These are phyloP conservation scores for Phytopythium aichiense DNA, from an alignment of 352 stramenopile genomes.

Conservation along the genomic window DNA sequence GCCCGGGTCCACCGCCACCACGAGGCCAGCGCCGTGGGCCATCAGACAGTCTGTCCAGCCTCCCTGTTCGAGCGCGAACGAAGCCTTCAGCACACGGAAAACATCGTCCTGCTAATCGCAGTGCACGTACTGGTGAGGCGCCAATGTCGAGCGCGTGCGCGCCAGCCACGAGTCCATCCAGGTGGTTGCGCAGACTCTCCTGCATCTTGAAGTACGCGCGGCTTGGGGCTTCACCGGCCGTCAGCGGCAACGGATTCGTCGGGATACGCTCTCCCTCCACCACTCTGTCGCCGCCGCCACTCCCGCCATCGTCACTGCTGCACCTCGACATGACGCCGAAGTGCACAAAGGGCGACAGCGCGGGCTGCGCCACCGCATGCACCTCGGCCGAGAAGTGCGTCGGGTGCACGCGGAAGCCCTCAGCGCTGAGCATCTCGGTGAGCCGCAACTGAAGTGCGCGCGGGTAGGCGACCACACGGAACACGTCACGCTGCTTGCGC, in stretches of 20 bases:
- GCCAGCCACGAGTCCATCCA: conserved; percentile 5
- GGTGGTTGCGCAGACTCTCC: conserved; percentile 30
- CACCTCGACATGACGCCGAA: conserved; percentile 24
- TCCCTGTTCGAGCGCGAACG: conserved; percentile 10
- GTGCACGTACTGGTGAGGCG: conserved; percentile 31
- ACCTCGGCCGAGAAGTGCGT: conserved; percentile 46
- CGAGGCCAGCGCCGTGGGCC: conserved; percentile 24
- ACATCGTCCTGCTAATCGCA: not conserved
- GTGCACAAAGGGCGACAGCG: conserved; percentile 22
- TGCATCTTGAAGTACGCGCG: conserved; percentile 56
- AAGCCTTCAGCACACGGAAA: not conserved
- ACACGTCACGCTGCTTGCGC: conserved; percentile 4
- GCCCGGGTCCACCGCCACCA: conserved; percentile 51
- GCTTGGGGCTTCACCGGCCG: conserved; percentile 29
- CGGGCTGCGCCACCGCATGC: conserved; percentile 28
- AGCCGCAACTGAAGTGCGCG: conserved; percentile 31
- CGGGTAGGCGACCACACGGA: conserved; percentile 36
- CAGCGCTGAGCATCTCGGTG: conserved; percentile 19
- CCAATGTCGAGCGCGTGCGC: conserved; percentile 45
- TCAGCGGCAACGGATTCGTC: conserved; percentile 1
- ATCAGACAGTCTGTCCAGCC: conserved; percentile 55
- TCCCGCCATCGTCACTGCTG: not conserved
- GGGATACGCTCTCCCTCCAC: not conserved
- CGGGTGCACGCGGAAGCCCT: conserved; percentile 33
- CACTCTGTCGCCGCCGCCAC: not conserved